Percentiles rank a stretch among this genome's conserved stretches.
These are phyloP conservation scores for Darksidea phi DNA, from an alignment of 495 filamentous ascomycete genomes.

Conservation along the genomic window DNA sequence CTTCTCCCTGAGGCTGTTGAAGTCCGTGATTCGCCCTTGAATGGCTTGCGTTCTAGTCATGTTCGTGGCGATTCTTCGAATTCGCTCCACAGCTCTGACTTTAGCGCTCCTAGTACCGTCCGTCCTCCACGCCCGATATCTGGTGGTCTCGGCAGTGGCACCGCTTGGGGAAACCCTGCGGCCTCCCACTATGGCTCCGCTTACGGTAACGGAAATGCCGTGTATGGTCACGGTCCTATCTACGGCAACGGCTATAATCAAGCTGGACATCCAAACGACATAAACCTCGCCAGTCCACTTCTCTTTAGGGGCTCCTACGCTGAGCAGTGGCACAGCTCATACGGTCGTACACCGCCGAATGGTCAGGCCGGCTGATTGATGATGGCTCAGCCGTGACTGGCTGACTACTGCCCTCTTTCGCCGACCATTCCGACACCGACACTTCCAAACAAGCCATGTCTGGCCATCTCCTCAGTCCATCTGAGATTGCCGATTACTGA, in stretches of 20 bases:
- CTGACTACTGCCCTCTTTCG: no score
- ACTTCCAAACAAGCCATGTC: no score
- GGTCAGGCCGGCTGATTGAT: conserved; percentile 34
- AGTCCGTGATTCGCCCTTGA: conserved; percentile 18
- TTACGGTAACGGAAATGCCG: conserved; percentile 11
- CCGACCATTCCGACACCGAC: no score
- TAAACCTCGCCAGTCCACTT: conserved; percentile 20
- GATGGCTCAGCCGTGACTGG: neutral
- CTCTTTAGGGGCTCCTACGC: conserved; percentile 14
- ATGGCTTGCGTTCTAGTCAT: conserved; percentile 21
- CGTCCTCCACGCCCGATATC: conserved; percentile 15
- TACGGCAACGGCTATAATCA: conserved; percentile 10
- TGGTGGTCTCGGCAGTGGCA: conserved; percentile 25
- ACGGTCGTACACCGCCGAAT: conserved; percentile 29
- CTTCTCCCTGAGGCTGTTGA: conserved; percentile 5
- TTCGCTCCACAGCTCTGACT: conserved; percentile 22
- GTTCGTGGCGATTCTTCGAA: conserved; percentile 29
- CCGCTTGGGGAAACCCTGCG: conserved; percentile 22
- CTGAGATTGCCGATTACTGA: no score
- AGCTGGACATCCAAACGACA: neutral
- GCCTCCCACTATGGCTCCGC: conserved; percentile 12
- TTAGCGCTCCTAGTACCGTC: conserved; percentile 3
- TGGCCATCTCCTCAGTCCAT: no score
- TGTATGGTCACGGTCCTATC: neutral
- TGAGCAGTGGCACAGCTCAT: conserved; percentile 14